These are phyloP conservation scores for Patellifolia procumbens DNA, from an alignment of 179 eudicot species.

Conservation along the genomic window DNA sequence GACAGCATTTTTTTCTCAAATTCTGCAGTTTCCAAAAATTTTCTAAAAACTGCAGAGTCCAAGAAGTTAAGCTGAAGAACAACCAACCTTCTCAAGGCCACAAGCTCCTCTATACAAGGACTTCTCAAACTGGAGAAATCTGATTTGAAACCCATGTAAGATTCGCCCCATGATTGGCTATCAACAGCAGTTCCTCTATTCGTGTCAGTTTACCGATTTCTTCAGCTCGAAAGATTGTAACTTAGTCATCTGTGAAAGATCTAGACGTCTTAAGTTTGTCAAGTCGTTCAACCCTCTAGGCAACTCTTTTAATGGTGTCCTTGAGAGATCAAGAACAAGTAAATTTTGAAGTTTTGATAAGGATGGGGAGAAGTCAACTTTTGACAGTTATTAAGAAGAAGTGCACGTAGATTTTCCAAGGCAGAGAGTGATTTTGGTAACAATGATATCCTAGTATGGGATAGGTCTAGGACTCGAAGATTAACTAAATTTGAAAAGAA, in stretches of 20 bases:
- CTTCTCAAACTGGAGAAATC: constrained; percentile 12
- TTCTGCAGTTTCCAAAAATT: constrained; percentile 10
- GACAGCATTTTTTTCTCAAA: constrained; percentile 6
- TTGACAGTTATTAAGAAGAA: constrained; percentile 31
- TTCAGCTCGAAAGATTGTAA: constrained; percentile 15
- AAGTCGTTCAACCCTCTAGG: constrained; percentile 29
- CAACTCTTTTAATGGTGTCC: constrained; percentile 26
- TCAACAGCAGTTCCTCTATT: constrained; percentile 34
- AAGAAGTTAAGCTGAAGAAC: constrained; percentile 32
- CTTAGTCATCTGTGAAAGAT: constrained; percentile 29
- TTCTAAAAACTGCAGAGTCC: constrained; percentile 24
- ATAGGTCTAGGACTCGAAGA: constrained; percentile 32
- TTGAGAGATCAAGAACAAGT: constrained; percentile 33
- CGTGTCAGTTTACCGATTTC: constrained; percentile 20
- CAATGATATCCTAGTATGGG: constrained; percentile 24
- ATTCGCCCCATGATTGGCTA: constrained; percentile 3
- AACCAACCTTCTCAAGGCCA: constrained; percentile 12
- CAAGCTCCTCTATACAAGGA: constrained; percentile 32
- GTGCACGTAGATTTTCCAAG: constrained; percentile 26
- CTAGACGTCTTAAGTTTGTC: constrained; percentile 33
- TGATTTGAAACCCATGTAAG: constrained; percentile 34
- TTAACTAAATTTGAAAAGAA: constrained; percentile 30
- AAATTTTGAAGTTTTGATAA: constrained; percentile 27
- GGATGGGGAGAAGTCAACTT: constrained; percentile 24
- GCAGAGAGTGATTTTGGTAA: constrained; percentile 30